phyloP scores from a whole-genome alignment of 768 basidiomycete species.

The Lyophyllum atratum region DNA sequence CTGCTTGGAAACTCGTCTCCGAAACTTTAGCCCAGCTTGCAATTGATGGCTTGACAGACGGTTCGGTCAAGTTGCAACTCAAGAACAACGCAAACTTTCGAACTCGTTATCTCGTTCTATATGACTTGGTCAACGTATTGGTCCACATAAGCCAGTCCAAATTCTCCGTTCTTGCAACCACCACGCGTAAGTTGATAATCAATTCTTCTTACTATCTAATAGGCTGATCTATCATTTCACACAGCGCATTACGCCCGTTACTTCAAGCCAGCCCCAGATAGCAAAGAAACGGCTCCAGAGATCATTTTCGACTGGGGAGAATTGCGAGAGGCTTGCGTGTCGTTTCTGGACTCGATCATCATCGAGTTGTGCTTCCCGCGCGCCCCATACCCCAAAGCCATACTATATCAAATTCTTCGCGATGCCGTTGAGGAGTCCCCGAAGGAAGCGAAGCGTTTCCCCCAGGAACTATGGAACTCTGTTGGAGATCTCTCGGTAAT shows the following conservation, averaged over 20 bases:
- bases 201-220: constrained; percentile 1
- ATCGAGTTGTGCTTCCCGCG: constrained; percentile 80
- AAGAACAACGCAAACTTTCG: constrained; percentile 52
- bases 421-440: constrained; percentile 77
- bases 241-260: constrained; percentile 73
- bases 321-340: constrained; percentile 64
- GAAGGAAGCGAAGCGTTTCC: constrained; percentile 72
- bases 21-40: constrained; percentile 57
- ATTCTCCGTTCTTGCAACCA: constrained; percentile 70
- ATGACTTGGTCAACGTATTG: constrained; percentile 61
- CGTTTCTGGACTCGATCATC: constrained; percentile 83
- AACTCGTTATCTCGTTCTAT: constrained; percentile 61
- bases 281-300: constrained; percentile 47
- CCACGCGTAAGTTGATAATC: constrained; percentile 55
- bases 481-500: constrained; percentile 78
- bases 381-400: constrained; percentile 63
- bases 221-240: constrained; percentile 2
- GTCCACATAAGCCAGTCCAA: constrained; percentile 63
- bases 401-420: constrained; percentile 66
- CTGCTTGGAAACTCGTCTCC: constrained; percentile 77
- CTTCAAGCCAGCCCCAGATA: constrained; percentile 49
- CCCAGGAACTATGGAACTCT: constrained; percentile 79
- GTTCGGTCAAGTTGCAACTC: constrained; percentile 53
- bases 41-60: constrained; percentile 56
- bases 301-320: constrained; percentile 67